Percentiles rank a stretch among this genome's conserved stretches.
Evolutionary conservation across 1,284 basidiomycete genomes (phyloP).

Genomic region (Abortiporus biennis): DNA sequence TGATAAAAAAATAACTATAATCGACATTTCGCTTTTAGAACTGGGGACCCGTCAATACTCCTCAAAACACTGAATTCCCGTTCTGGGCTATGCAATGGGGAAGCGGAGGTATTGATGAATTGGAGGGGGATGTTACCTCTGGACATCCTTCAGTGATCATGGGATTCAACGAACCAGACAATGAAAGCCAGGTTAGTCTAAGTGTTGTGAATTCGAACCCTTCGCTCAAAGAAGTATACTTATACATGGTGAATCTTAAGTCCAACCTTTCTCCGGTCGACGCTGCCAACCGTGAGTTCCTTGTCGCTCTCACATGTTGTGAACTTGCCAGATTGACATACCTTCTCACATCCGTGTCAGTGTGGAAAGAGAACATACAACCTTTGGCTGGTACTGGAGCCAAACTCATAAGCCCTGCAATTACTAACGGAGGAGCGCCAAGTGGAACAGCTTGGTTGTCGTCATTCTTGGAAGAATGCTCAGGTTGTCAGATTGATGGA

Average conservation of each 20-base stretch:
- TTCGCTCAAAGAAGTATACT: background rate
- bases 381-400: conserved; percentile 9
- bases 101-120: background rate
- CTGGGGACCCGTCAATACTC: background rate
- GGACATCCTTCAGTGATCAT: background rate
- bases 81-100: background rate
- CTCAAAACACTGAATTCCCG: background rate
- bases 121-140: background rate
- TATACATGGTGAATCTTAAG: background rate
- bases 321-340: too few relatives aligned
- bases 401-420: conserved; percentile 27
- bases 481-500: conserved; percentile 24
- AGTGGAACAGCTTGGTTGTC: conserved; percentile 28
- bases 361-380: background rate
- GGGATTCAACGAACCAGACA: background rate
- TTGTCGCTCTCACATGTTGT: background rate
- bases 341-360: too few relatives aligned
- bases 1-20: background rate
- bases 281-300: background rate
- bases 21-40: background rate
- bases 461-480: conserved; percentile 24
- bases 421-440: conserved; percentile 27
- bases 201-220: background rate
- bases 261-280: background rate
- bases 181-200: background rate